phyloP scores from a whole-genome alignment of 2,329 filamentous ascomycete genomes.

The Xylaria sp. region DNA sequence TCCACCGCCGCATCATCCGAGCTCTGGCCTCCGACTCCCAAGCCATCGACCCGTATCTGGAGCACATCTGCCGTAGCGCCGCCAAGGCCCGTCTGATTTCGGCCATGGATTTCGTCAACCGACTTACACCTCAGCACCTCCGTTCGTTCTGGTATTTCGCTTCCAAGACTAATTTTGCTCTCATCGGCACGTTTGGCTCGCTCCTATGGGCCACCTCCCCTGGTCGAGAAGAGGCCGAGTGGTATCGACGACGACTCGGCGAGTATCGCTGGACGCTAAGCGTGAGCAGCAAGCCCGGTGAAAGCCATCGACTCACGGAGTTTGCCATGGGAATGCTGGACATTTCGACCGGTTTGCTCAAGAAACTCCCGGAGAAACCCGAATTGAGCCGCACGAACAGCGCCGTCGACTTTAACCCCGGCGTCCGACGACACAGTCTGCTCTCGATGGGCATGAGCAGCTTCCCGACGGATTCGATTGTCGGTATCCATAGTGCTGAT shows the following conservation, averaged over 20 bases:
- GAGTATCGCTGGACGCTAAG: conserved; percentile 94
- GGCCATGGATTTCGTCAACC: conserved; percentile 96
- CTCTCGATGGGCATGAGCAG: conserved; percentile 34
- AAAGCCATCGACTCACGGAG: conserved; percentile 52
- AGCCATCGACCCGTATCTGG: conserved; percentile 69
- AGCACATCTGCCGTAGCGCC: conserved; percentile 87
- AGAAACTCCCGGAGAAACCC: conserved; percentile 66
- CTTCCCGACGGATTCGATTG: conserved; percentile 34
- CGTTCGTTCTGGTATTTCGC: conserved; percentile 92
- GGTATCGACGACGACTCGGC: conserved; percentile 77
- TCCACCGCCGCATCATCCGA: conserved; percentile 85
- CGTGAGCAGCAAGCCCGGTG: conserved; percentile 70
- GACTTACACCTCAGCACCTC: conserved; percentile 77
- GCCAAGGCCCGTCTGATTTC: conserved; percentile 92
- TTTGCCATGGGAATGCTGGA: conserved; percentile 77
- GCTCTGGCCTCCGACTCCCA: conserved; percentile 53
- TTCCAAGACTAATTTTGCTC: conserved; percentile 83
- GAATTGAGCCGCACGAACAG: conserved; percentile 54
- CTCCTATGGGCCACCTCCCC: conserved; percentile 86
- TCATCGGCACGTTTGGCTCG: conserved; percentile 91
- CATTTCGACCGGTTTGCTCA: conserved; percentile 62
- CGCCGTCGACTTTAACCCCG: conserved; percentile 42
- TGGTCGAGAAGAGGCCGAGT: conserved; percentile 82
- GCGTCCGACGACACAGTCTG: conserved; percentile 34
- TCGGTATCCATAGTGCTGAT: conserved; percentile 43